Percentiles rank a stretch among this genome's conserved stretches.
phyloP scores from a whole-genome alignment of 768 basidiomycete species.

The Hericium coralloides region DNA sequence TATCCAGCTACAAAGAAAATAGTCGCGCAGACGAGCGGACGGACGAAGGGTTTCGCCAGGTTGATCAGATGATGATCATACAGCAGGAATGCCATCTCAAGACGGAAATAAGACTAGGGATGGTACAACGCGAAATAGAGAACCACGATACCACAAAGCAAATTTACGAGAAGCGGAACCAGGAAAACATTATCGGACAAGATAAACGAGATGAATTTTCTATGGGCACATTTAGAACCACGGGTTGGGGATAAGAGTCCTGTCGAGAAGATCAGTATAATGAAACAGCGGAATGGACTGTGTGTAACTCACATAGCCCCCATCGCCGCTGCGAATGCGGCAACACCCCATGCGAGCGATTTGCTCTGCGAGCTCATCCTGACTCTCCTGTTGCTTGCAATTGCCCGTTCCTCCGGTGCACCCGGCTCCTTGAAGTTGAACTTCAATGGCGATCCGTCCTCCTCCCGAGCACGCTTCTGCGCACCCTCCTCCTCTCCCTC shows the following conservation, averaged over 20 bases:
- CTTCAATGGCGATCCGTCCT: conserved; percentile 39
- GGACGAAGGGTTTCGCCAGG: conserved; percentile 15
- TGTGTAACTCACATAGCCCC: conserved; percentile 61
- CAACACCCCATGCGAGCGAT: conserved; percentile 74
- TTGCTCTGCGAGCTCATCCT: conserved; percentile 58
- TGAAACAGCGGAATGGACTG: not conserved
- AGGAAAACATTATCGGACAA: not conserved
- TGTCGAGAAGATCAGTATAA: conserved; percentile 16
- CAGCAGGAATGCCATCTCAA: conserved; percentile 4
- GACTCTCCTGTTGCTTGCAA: conserved; percentile 59
- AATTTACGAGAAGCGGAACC: not conserved
- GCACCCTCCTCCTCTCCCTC: conserved; percentile 6
- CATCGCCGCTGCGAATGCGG: conserved; percentile 77
- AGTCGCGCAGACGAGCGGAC: conserved; percentile 6
- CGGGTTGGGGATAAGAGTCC: conserved; percentile 53
- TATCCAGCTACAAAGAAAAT: conserved; percentile 1
- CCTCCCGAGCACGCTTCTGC: conserved; percentile 46
- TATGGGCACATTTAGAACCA: conserved; percentile 30
- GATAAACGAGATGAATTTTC: conserved; percentile 12
- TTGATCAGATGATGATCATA: conserved; percentile 12
- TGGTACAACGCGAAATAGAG: not conserved
- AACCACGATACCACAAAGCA: not conserved
- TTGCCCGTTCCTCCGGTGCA: conserved; percentile 37
- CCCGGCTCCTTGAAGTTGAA: conserved; percentile 66
- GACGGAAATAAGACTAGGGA: not conserved